Evolutionary conservation across 225 moss, liverwort and hornwort genomes (phyloP).

Genomic region (Polytrichum commune): DNA sequence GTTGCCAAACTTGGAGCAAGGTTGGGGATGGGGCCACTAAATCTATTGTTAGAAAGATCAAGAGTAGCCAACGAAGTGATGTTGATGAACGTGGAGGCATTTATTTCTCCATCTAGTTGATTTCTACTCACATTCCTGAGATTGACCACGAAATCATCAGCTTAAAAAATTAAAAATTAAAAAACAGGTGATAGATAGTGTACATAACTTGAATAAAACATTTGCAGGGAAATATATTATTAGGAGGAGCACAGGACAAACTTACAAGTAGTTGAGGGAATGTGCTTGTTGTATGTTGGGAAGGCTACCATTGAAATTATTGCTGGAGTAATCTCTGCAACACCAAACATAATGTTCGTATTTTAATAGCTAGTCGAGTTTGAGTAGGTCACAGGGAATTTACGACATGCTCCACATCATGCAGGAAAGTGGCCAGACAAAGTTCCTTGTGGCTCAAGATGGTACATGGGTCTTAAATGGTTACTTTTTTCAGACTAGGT

Average conservation of each 20-base stretch:
- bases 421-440: not conserved
- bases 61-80: conserved; percentile 16
- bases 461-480: not conserved
- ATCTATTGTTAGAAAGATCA: conserved; percentile 27
- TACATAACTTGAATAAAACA: not conserved
- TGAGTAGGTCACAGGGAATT: not conserved
- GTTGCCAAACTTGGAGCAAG: not conserved
- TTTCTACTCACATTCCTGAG: conserved; percentile 37
- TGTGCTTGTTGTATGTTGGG: conserved; percentile 24
- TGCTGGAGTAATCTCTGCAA: conserved; percentile 32
- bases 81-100: conserved; percentile 10
- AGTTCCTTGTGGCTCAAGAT: not conserved
- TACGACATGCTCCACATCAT: not conserved
- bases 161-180: not conserved
- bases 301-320: conserved; percentile 21
- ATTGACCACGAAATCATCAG: not conserved
- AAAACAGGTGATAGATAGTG: not conserved
- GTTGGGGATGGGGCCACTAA: conserved; percentile 23
- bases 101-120: conserved; percentile 24
- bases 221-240: not conserved
- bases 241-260: not conserved
- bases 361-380: not conserved
- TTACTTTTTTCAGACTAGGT: not conserved
- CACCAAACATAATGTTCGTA: conserved; percentile 4
- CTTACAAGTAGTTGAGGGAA: conserved; percentile 36